phyloP scores from a whole-genome alignment of 2,329 filamentous ascomycete species.

The Botrytis deweyae region DNA sequence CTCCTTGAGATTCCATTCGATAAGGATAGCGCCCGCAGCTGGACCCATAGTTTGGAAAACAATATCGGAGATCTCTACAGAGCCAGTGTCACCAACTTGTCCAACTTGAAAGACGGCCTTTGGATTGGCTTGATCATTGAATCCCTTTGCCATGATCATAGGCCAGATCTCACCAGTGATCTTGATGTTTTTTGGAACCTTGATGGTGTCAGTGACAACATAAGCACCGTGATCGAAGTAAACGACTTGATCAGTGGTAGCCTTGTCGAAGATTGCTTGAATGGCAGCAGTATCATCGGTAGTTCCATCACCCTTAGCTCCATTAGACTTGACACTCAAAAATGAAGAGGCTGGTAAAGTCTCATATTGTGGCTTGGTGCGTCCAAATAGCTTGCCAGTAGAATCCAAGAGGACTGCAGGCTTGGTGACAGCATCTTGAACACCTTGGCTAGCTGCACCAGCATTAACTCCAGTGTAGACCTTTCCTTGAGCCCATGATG shows the following conservation, averaged over 20 bases:
- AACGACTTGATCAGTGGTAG: slow-evolving; percentile 62
- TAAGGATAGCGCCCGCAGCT: slow-evolving; percentile 81
- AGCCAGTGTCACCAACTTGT: slow-evolving; percentile 70
- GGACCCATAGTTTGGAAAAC: slow-evolving; percentile 79
- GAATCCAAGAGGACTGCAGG: slow-evolving; percentile 63
- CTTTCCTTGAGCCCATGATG: slow-evolving; percentile 77
- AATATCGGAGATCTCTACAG: slow-evolving; percentile 83
- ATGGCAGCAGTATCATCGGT: slow-evolving; percentile 87
- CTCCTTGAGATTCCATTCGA: slow-evolving; percentile 85
- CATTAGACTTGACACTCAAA: slow-evolving; percentile 76
- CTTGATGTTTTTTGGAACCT: slow-evolving; percentile 74
- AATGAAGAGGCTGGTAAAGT: slow-evolving; percentile 66
- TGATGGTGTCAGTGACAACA: slow-evolving; percentile 66
- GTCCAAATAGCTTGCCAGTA: slow-evolving; percentile 71
- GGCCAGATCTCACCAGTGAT: slow-evolving; percentile 93
- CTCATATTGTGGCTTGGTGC: slow-evolving; percentile 87
- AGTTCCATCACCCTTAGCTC: slow-evolving; percentile 82
- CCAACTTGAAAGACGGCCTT: slow-evolving; percentile 86
- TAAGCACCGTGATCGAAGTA: slow-evolving; percentile 72
- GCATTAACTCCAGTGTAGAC: slow-evolving; percentile 54
- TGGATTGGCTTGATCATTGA: slow-evolving; percentile 73
- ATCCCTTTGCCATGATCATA: slow-evolving; percentile 83
- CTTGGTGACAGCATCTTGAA: slow-evolving; percentile 55
- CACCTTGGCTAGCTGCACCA: slow-evolving; percentile 58
- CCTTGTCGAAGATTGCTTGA: slow-evolving; percentile 72